phyloP scores from a whole-genome alignment of 371 early-diverging fungal species.

The Smittium culicis region DNA sequence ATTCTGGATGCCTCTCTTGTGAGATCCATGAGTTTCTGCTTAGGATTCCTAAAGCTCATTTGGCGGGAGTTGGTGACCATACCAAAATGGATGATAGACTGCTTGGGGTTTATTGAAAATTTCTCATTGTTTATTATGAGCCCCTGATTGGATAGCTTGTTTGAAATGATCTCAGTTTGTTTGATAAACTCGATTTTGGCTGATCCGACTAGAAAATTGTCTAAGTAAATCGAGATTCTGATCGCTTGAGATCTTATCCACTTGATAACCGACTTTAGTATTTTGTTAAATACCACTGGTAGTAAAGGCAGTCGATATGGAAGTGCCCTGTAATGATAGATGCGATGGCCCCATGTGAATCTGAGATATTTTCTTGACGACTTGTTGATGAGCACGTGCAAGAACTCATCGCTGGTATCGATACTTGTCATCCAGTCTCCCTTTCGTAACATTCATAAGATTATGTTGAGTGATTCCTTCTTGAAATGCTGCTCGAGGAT shows the following conservation, averaged over 20 bases:
- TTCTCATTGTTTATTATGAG: constrained; percentile 3
- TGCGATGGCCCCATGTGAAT: constrained; percentile 30
- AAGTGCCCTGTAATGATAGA: constrained; percentile 32
- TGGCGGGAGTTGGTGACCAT: constrained; percentile 25
- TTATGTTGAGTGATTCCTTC: no score
- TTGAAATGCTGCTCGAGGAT: no score
- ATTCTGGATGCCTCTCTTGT: no score
- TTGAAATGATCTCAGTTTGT: constrained; percentile 16
- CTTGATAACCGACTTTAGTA: constrained; percentile 26
- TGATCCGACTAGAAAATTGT: constrained; percentile 24
- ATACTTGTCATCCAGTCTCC: no score
- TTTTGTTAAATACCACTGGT: constrained; percentile 32
- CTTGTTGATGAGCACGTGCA: constrained; percentile 24
- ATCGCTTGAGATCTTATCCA: constrained; percentile 23
- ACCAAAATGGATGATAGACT: constrained; percentile 26
- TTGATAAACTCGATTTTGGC: constrained; percentile 2
- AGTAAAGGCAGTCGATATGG: constrained; percentile 34
- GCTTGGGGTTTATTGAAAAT: constrained; percentile 23
- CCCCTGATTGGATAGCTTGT: constrained; percentile 12
- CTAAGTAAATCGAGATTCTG: constrained; percentile 27
- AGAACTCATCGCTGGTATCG: no score
- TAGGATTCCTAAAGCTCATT: background rate
- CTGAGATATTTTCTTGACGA: constrained; percentile 28
- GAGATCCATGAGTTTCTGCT: no score
- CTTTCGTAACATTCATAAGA: no score